Percentiles rank a stretch among this genome's conserved stretches.
Evolutionary conservation across 2,329 filamentous ascomycete species (phyloP).

Genomic region (Penicillium olsonii): DNA sequence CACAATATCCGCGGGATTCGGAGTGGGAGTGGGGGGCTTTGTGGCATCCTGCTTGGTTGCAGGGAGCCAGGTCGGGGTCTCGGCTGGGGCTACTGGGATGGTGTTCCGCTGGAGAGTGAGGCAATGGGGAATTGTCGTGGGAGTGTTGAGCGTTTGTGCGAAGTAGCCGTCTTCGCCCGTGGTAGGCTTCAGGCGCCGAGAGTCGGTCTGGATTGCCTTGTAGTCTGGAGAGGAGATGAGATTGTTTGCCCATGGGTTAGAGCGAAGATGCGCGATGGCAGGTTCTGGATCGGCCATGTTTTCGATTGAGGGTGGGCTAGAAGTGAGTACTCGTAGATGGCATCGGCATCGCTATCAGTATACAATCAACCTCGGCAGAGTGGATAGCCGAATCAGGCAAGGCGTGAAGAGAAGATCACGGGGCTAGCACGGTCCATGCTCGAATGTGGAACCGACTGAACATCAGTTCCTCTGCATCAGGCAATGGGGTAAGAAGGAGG

Average conservation of each 20-base stretch:
- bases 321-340: no score
- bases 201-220: slow-evolving; percentile 41
- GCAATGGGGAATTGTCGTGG: slow-evolving; percentile 43
- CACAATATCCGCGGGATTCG: slow-evolving; percentile 39
- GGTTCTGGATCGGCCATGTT: slow-evolving; percentile 18
- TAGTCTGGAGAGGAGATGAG: slow-evolving; percentile 39
- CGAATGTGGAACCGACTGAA: no score
- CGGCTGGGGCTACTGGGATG: slow-evolving; percentile 21
- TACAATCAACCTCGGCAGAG: no score
- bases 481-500: neutral
- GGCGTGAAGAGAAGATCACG: no score
- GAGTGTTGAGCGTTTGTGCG: slow-evolving; percentile 39
- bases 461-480: no score
- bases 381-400: no score
- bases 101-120: slow-evolving; percentile 40
- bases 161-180: slow-evolving; percentile 49
- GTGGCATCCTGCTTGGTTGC: slow-evolving; percentile 25
- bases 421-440: no score
- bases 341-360: no score
- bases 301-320: neutral
- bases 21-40: slow-evolving; percentile 23
- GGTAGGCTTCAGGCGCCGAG: slow-evolving; percentile 40
- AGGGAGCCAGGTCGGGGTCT: slow-evolving; percentile 28
- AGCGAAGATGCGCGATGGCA: slow-evolving; percentile 28
- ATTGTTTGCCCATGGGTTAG: slow-evolving; percentile 31